Percentiles rank a stretch among this genome's conserved stretches.
These are phyloP conservation scores for Fraxinus quadrangulata DNA, from an alignment of 257 asterid species.

Conservation along the genomic window DNA sequence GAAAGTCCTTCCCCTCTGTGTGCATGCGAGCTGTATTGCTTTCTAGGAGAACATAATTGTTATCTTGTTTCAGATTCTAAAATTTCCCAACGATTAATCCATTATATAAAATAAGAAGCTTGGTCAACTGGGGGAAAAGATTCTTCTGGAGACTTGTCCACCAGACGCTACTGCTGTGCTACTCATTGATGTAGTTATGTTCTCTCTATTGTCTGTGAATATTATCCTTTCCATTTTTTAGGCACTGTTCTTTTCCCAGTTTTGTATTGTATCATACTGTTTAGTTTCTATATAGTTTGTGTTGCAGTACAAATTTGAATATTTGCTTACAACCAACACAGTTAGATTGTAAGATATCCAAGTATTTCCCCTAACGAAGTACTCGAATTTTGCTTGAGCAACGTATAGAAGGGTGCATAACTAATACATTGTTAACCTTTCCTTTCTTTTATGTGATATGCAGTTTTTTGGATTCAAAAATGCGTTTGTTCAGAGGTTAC, in stretches of 20 bases:
- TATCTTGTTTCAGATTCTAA: not conserved
- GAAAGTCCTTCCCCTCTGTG: not conserved
- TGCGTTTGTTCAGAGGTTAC: conserved; percentile 79
- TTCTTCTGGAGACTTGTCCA: not conserved
- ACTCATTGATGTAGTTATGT: conserved; percentile 14
- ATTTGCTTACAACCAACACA: conserved; percentile 8
- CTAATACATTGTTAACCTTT: not conserved
- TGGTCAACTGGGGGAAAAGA: not conserved
- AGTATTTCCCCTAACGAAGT: conserved; percentile 5
- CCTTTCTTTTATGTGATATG: conserved; percentile 28
- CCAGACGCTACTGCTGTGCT: not conserved
- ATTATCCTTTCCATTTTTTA: conserved; percentile 2
- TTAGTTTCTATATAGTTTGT: not conserved
- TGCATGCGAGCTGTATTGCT: not conserved
- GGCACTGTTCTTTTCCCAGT: conserved; percentile 11
- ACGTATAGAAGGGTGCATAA: conserved; percentile 9
- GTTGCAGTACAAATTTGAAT: not conserved
- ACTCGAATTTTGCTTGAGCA: conserved; percentile 16
- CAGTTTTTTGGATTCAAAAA: conserved; percentile 94
- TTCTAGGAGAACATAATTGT: conserved; percentile 3
- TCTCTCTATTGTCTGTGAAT: conserved; percentile 2
- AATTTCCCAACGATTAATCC: not conserved
- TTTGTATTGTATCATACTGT: not conserved
- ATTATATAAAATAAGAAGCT: not conserved
- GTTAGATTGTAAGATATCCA: conserved; percentile 12